Conservation (phyloP, 257 asterid species). For the Galeopsis tetrahit region DNA sequence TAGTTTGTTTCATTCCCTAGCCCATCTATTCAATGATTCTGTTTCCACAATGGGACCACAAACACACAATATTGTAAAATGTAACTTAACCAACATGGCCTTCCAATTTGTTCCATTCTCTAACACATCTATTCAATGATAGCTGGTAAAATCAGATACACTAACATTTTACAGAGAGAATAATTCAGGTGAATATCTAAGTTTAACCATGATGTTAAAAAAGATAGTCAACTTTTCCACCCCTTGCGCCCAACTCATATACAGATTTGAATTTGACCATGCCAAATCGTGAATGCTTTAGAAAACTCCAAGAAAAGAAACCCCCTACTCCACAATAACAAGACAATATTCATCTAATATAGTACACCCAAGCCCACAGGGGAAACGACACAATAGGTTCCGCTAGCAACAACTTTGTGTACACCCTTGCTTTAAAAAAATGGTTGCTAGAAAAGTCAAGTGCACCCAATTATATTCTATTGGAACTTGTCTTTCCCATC, state of each 20-base stretch:
- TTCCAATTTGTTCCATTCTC: neutral
- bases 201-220: neutral
- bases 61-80: conserved; percentile 18
- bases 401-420: too few species aligned
- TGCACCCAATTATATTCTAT: neutral
- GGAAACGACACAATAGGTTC: too few species aligned
- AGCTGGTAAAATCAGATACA: conserved; percentile 11
- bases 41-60: conserved; percentile 13
- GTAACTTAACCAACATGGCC: conserved; percentile 17
- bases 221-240: conserved; percentile 7
- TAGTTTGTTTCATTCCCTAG: neutral
- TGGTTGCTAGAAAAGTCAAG: neutral
- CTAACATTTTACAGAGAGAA: conserved; percentile 1
- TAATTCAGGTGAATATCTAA: conserved; percentile 10
- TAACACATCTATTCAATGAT: neutral
- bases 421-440: neutral
- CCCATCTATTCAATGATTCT: too few species aligned
- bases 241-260: conserved; percentile 10
- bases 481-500: neutral
- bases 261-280: neutral
- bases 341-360: neutral
- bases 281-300: conserved; percentile 11
- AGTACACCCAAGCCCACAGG: too few species aligned
- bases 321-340: neutral
- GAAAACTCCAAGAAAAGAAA: conserved; percentile 6